phyloP scores from a whole-genome alignment of 805 yeast species.

The Metschnikowia lunata region DNA sequence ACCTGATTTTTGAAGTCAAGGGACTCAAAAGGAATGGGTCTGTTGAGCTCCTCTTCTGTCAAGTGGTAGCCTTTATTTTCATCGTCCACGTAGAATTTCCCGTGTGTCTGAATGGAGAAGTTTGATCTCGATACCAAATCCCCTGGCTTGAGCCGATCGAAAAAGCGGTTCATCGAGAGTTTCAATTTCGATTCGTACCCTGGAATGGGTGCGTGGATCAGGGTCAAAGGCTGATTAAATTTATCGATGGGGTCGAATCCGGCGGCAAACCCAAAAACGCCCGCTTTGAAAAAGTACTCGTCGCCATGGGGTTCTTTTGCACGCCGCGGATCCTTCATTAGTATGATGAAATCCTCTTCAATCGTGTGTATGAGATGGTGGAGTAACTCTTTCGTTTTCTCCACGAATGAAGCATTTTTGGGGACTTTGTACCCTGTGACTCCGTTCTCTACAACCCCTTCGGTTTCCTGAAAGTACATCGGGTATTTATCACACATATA shows the following conservation, averaged over 20 bases:
- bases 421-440: conserved; percentile 27
- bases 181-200: conserved; percentile 38
- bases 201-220: conserved; percentile 40
- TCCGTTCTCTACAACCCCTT: conserved; percentile 20
- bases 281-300: conserved; percentile 41
- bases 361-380: conserved; percentile 26
- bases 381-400: conserved; percentile 17
- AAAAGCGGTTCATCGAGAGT: conserved; percentile 39
- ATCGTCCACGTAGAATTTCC: conserved; percentile 33
- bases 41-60: conserved; percentile 23
- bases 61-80: conserved; percentile 37
- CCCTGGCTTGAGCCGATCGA: conserved; percentile 31
- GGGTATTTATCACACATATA: conserved; percentile 39
- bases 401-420: conserved; percentile 3
- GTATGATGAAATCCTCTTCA: conserved; percentile 40
- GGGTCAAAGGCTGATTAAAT: conserved; percentile 34
- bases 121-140: conserved; percentile 38
- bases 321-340: conserved; percentile 31
- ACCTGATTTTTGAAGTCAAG: conserved; percentile 43
- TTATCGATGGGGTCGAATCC: conserved; percentile 39
- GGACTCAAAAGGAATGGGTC: conserved; percentile 21
- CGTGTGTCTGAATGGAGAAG: conserved; percentile 36
- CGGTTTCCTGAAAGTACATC: conserved; percentile 25
- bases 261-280: conserved; percentile 43
- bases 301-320: conserved; percentile 27